A percentile compares a stretch with the other conserved stretches of the same genome.
These are phyloP conservation scores for Zygotorulaspora florentina DNA, from an alignment of 805 yeast species.

Conservation along the genomic window DNA sequence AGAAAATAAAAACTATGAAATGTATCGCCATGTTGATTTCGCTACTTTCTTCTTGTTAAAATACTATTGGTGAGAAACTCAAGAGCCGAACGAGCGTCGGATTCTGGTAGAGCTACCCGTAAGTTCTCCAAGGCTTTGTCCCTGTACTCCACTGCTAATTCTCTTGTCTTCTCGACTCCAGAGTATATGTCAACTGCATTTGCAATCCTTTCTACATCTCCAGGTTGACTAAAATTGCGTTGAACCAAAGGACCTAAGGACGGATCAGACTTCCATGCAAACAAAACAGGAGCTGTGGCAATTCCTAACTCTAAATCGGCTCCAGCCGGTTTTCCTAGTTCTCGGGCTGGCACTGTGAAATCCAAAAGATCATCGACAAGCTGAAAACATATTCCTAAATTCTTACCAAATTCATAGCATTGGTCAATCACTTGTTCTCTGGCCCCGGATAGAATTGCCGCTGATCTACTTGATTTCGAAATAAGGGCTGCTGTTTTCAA, in stretches of 20 bases:
- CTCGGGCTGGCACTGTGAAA: slow-evolving; percentile 79
- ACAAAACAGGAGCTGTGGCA: slow-evolving; percentile 94
- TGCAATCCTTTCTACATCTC: slow-evolving; percentile 83
- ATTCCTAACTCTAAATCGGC: slow-evolving; percentile 91
- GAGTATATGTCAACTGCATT: slow-evolving; percentile 62
- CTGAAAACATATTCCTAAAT: slow-evolving; percentile 92
- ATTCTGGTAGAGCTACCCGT: slow-evolving; percentile 66
- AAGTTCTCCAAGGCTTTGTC: slow-evolving; percentile 68
- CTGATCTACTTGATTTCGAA: slow-evolving; percentile 88
- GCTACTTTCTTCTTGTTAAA: slow-evolving; percentile 70
- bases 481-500: slow-evolving; percentile 91
- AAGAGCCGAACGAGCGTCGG: slow-evolving; percentile 84
- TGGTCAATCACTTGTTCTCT: slow-evolving; percentile 69
- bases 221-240: slow-evolving; percentile 73
- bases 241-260: slow-evolving; percentile 78
- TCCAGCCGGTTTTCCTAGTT: slow-evolving; percentile 92
- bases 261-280: slow-evolving; percentile 88
- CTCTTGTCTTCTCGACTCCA: slow-evolving; percentile 73
- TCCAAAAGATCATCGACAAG: slow-evolving; percentile 95
- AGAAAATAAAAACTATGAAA: neutral
- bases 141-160: slow-evolving; percentile 75
- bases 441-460: slow-evolving; percentile 90
- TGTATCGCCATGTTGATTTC: neutral
- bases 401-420: slow-evolving; percentile 87
- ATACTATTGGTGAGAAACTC: slow-evolving; percentile 80